Conservation (phyloP, 352 stramenopile species). For the Thalassiosira exigua region DNA sequence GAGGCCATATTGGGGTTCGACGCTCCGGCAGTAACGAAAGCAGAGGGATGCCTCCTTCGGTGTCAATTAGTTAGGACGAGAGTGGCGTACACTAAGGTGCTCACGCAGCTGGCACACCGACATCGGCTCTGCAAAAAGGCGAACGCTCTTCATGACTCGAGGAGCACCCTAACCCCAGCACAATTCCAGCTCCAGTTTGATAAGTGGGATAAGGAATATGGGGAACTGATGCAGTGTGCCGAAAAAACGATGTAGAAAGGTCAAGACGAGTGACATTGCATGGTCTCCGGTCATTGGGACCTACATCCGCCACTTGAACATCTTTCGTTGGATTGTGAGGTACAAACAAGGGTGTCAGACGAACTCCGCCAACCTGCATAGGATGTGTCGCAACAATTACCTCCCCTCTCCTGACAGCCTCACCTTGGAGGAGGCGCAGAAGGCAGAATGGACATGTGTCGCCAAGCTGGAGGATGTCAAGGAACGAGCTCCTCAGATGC, state of each 20-base stretch:
- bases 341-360: not conserved
- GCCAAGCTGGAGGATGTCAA: not conserved
- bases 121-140: not conserved
- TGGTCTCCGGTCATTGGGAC: not conserved
- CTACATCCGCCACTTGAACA: not conserved
- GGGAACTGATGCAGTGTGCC: slow-evolving; percentile 2
- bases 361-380: slow-evolving; percentile 1
- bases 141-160: not conserved
- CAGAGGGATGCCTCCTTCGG: not conserved
- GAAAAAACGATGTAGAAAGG: slow-evolving; percentile 4
- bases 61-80: not conserved
- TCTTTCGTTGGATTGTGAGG: not conserved
- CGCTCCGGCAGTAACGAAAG: not conserved
- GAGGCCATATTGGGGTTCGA: slow-evolving; percentile 2
- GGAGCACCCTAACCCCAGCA: not conserved
- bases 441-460: not conserved
- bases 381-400: not conserved
- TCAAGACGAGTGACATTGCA: slow-evolving; percentile 1
- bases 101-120: not conserved
- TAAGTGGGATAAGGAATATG: slow-evolving; percentile 14
- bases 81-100: not conserved
- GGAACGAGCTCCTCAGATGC: not conserved
- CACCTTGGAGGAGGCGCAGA: not conserved
- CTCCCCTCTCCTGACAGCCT: not conserved
- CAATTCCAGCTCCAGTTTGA: not conserved